Evolutionary conservation across 2,329 filamentous ascomycete genomes (phyloP), one percentile per base, ranked within the genome.

Genomic region (Aspergillus hiratsukae): DNA sequence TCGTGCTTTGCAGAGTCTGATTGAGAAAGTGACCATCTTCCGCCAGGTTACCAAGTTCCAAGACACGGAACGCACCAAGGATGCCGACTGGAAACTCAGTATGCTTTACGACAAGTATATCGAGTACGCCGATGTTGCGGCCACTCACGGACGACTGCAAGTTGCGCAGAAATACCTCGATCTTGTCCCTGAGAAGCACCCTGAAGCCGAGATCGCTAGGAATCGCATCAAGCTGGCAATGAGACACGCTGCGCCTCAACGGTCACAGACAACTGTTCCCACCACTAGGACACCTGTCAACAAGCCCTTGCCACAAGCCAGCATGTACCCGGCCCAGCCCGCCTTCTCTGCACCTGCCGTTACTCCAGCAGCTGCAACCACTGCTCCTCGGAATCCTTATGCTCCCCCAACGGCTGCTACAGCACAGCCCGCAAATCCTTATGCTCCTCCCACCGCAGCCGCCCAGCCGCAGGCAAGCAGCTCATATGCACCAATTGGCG

Each of bases 11-110:
- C 94, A 97, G 74, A 87, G 89, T 63, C 93, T 99, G 69, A 96
- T 99, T 60, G 94, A 99, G 77, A 99, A 99, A 80, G 94, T 99
- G 49, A 96, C 92, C 0, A 85, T 99, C 53, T 99, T 99, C 86
- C 88, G 94, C 54, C 85, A 94, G 64, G 92, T 97, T 46, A 92
- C 91, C 60, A 91, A 93, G 69, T 99, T 97, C 78, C 79, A 89
- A 66, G 94, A 99, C 70, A 75, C 77, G 8, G 91, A 97, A 69
- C 84, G 84, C 61, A 76, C 78, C 49, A 83, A 90, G 64, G 80
- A 83, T 9, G 86, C 87, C 1, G 90, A 87, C 65, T 99, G 93
- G 93, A 97, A 96, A 77, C 85, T 99, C 58, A 83, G 86, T 40
- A 81, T 87, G 2, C 79, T 99, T 53, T 99, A 99, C 74, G 87